Base-by-base conservation (phyloP, 2,329 filamentous ascomycete genomes). In the Penicillium sp. region DNA sequence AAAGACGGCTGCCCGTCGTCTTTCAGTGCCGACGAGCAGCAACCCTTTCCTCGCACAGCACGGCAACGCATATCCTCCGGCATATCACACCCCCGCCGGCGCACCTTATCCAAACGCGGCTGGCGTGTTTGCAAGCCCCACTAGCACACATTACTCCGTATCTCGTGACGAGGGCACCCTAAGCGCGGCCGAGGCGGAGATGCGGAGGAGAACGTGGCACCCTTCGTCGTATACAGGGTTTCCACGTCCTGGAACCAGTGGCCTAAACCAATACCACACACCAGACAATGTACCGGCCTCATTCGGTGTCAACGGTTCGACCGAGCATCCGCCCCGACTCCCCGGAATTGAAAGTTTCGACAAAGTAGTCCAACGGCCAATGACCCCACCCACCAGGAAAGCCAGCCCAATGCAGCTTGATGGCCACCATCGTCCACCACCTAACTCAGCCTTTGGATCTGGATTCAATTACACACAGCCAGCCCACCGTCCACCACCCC, bases 271-370 rank as follows among this genome's bases (percentile, higher is more conserved):
- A 62, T 89, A 91, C 39, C 86, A 90, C 60, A 91, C 86, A 6
- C 86, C 89, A 6, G 84, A 87, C 74, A 70, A 86, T 79, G 62
- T 82, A 78, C 75, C 84, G 76, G 71, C 85, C 71, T 68, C 84
- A 68, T 75, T 83, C 77, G 69, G 82, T 57, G 70, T 82, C 69
- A 72, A 84, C 74, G 70, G 83, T 73, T 64, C 75, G 79, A 33
- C 78, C 74, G 39, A 80, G 73, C 86, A 88, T 65, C 83, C 81
- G 7, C 76, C 91, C 15, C 86, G 91, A 39, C 82, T 97, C 15
- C 93, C 93, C 0, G 92, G 93, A 15, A 97, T 97, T 64, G 91
- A 96, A 72, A 96, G 91, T 17, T 96, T 97, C 67, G 91, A 93
- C 68, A 87, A 90, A 55, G 80, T 90, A n/a, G 64, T 75, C 25